phyloP scores from a whole-genome alignment of 164 flowering plant species.

The Liriodendron chinense region DNA sequence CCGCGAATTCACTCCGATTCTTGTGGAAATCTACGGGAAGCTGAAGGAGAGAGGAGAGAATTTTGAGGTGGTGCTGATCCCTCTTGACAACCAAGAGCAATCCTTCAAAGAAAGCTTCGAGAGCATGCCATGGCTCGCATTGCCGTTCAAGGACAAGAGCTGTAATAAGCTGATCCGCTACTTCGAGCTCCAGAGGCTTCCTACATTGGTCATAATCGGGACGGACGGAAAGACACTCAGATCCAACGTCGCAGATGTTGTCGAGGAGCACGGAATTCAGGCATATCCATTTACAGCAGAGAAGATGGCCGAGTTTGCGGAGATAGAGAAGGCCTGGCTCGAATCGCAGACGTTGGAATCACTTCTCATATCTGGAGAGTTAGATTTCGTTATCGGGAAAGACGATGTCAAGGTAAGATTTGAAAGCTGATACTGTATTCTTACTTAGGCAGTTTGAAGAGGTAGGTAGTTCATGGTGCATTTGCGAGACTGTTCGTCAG shows the following conservation, averaged over 20 bases:
- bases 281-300: slow-evolving; percentile 38
- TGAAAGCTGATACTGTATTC: neutral
- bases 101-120: slow-evolving; percentile 12
- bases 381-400: slow-evolving; percentile 31
- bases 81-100: slow-evolving; percentile 18
- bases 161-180: slow-evolving; percentile 8
- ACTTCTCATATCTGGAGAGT: slow-evolving; percentile 28
- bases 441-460: neutral
- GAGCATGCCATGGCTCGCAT: slow-evolving; percentile 23
- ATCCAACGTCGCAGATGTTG: slow-evolving; percentile 18
- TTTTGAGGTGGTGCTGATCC: no score
- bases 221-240: slow-evolving; percentile 27
- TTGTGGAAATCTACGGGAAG: slow-evolving; percentile 20
- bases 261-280: slow-evolving; percentile 22
- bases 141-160: slow-evolving; percentile 24
- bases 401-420: slow-evolving; percentile 29
- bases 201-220: slow-evolving; percentile 25
- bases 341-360: slow-evolving; percentile 37
- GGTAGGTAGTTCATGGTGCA: neutral
- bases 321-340: slow-evolving; percentile 25
- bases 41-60: no score
- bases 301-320: slow-evolving; percentile 26
- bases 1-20: slow-evolving; percentile 17
- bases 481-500: neutral
- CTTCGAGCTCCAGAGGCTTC: slow-evolving; percentile 18